phyloP scores from a whole-genome alignment of 2,329 filamentous ascomycete species.

The Phoma sp. region DNA sequence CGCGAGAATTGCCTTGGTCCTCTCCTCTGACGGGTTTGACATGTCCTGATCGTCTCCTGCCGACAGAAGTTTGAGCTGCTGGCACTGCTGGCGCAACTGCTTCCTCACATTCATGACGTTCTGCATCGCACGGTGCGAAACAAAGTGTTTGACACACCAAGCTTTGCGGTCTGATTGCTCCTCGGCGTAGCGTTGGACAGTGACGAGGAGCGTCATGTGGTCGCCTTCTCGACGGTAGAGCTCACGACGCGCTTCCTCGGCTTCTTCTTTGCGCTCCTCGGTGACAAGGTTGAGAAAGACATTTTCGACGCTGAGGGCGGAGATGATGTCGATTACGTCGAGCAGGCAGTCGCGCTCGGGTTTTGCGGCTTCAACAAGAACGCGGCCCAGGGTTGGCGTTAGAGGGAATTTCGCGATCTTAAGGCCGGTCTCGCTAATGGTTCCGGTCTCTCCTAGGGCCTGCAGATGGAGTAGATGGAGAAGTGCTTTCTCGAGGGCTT shows the following conservation, averaged over 20 bases:
- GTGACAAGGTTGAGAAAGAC: conserved; percentile 66
- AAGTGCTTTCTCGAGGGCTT: conserved; percentile 81
- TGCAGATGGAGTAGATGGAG: conserved; percentile 80
- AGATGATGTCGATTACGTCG: conserved; percentile 85
- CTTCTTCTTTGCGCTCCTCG: conserved; percentile 66
- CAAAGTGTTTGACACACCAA: conserved; percentile 65
- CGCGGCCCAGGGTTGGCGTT: conserved; percentile 78
- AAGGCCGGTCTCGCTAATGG: conserved; percentile 74
- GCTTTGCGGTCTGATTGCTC: conserved; percentile 64
- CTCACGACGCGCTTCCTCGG: conserved; percentile 61
- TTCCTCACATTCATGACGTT: conserved; percentile 70
- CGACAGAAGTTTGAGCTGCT: conserved; percentile 52
- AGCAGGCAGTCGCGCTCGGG: conserved; percentile 74
- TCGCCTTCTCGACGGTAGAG: conserved; percentile 67
- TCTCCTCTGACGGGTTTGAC: conserved; percentile 48
- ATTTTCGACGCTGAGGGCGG: conserved; percentile 69
- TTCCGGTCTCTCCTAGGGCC: conserved; percentile 73
- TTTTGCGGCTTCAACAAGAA: conserved; percentile 78
- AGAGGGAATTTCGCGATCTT: conserved; percentile 85
- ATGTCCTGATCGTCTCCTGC: conserved; percentile 20
- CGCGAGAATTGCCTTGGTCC: conserved; percentile 60
- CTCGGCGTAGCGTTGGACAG: conserved; percentile 64
- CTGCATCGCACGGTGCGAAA: conserved; percentile 70
- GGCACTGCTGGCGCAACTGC: conserved; percentile 64
- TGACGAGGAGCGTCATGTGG: conserved; percentile 67